Evolutionary conservation across 2,329 filamentous ascomycete species (phyloP).

Genomic region (Cercospora citrullina): DNA sequence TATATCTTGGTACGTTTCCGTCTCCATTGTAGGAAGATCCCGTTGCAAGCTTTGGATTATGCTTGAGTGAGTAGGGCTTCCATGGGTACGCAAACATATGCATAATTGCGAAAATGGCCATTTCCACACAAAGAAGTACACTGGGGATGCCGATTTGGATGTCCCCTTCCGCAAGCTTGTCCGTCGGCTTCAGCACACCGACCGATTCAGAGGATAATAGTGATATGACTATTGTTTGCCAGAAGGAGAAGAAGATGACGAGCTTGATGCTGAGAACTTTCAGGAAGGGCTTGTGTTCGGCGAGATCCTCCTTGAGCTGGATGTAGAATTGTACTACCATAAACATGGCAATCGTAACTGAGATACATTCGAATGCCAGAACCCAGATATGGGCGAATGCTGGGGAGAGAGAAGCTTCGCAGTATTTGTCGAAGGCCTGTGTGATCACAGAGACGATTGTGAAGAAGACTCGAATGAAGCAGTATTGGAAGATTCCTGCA

Average conservation of each 20-base stretch:
- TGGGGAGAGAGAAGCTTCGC: constrained; percentile 74
- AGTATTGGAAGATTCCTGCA: constrained; percentile 78
- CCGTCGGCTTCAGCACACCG: constrained; percentile 63
- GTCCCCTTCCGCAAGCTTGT: constrained; percentile 68
- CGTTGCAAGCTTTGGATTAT: constrained; percentile 33
- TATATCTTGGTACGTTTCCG: constrained; percentile 45
- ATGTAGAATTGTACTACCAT: constrained; percentile 85
- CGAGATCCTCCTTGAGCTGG: constrained; percentile 69
- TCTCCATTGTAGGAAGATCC: constrained; percentile 28
- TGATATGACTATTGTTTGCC: constrained; percentile 69
- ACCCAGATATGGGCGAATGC: constrained; percentile 86
- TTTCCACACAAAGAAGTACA: constrained; percentile 77
- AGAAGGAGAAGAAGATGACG: constrained; percentile 88
- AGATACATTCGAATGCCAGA: constrained; percentile 66
- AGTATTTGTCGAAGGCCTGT: constrained; percentile 69
- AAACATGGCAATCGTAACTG: constrained; percentile 83
- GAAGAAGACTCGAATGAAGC: constrained; percentile 75
- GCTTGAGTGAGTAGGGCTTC: constrained; percentile 61
- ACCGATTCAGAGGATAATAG: constrained; percentile 59
- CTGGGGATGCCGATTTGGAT: constrained; percentile 79
- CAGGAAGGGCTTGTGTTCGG: constrained; percentile 69
- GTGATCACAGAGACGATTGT: constrained; percentile 75
- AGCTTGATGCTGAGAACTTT: constrained; percentile 87
- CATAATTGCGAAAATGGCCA: constrained; percentile 75
- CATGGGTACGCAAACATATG: constrained; percentile 84